Base-by-base conservation (phyloP, 2,329 filamentous ascomycete genomes). In the Trichoderma harzianum region DNA sequence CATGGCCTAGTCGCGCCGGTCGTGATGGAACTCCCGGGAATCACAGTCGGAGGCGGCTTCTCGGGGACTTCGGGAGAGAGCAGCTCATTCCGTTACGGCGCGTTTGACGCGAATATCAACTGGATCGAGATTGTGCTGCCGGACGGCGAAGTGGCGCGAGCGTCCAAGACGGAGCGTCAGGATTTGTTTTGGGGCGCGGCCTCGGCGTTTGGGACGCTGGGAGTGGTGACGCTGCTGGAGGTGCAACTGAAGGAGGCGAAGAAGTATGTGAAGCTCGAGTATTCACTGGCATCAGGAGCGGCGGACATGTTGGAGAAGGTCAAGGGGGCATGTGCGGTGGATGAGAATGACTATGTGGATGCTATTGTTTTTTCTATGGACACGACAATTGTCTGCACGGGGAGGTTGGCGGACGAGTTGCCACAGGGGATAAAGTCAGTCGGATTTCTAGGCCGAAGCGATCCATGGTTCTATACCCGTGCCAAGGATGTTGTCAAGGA, bases 391-490 rank as follows among this genome's bases (percentile, higher is more conserved):
- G 80, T 93, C 57, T 91, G 91, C 78, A 84, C 85, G 0, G 92
- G 92, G 0, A 83, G 82, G 11, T 81, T 92, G 18, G 85, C 85
- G 0, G 83, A 91, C 65, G 77, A 82, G 0, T 73, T 84, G 0
- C 84, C 84, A 0, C 69, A 77, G 0, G 80, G 78, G 1, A 72
- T 74, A 3, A 78, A 77, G 58, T 75, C 81, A 1, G 81, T 80
- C 28, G 82, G 78, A 0, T 92, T 93, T 78, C 87, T 86, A n/a
- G 83, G 86, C 12, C 82, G 86, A 0, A 79, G 78, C 5, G 92
- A 94, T 74, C 88, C 90, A 0, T 94, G 92, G 92, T 93, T 93
- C 77, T 94, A 93, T 72, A 82, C 93, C 3, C 91, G 92, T 74
- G 91, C 87, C 1, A 80, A 88, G 74, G 79, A 84, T n/a, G 77